Evolutionary conservation across 73 alveolate species (phyloP).

Genomic region (Symbiodinium natans): DNA sequence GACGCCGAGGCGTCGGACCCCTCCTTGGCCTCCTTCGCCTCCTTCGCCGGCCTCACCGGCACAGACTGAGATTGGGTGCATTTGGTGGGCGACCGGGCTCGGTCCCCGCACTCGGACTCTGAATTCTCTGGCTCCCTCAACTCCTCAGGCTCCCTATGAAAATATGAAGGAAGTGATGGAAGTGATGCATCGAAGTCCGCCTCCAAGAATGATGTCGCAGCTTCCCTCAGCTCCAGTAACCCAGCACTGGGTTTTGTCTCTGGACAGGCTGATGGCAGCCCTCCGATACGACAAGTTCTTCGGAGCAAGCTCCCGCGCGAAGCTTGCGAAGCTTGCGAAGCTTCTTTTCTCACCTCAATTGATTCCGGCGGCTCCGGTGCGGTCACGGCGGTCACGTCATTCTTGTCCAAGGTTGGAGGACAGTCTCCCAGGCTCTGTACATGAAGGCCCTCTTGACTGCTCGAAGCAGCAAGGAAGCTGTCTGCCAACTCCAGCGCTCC

Average conservation of each 20-base stretch:
- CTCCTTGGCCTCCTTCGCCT: not conserved
- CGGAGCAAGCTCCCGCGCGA: not conserved
- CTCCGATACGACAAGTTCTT: not conserved
- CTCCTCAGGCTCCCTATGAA: too few species aligned
- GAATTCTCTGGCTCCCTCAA: not conserved
- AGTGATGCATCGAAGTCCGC: not conserved
- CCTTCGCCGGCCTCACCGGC: not conserved
- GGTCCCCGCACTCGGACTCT: not conserved
- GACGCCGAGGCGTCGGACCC: not conserved
- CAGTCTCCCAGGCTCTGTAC: not conserved
- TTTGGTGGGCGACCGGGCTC: not conserved
- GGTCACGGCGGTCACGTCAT: not conserved
- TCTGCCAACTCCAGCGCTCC: conserved; percentile 19
- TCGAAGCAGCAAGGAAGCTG: not conserved
- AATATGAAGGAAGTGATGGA: not conserved
- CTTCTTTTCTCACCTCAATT: not conserved
- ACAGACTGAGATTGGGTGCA: not conserved
- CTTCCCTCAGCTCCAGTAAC: not conserved
- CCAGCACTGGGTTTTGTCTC: not conserved
- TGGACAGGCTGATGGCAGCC: not conserved
- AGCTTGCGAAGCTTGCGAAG: too few species aligned
- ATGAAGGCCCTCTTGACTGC: not conserved
- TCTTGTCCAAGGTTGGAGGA: not conserved
- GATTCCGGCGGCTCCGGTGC: not conserved
- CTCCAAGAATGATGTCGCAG: not conserved